Evolutionary conservation across 1,284 basidiomycete genomes (phyloP).

Genomic region (Golubevia pallescens): DNA sequence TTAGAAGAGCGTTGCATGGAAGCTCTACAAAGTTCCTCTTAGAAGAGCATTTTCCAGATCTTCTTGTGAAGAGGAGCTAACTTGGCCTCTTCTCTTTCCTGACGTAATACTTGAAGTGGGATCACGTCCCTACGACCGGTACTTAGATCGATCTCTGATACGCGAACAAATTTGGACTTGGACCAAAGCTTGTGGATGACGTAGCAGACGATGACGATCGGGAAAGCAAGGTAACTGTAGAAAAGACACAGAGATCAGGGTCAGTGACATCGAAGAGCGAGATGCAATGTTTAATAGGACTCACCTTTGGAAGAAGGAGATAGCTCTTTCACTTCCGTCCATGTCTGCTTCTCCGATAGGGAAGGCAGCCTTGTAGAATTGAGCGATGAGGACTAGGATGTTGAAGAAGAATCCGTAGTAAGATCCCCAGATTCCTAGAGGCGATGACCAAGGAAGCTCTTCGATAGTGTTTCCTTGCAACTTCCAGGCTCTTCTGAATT

Average conservation of each 20-base stretch:
- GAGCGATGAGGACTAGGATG: constrained; percentile 25
- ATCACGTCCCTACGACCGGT: constrained; percentile 52
- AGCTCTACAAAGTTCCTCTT: constrained; percentile 11
- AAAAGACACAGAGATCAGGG: too few species aligned
- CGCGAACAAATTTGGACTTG: constrained; percentile 26
- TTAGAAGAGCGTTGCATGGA: too few species aligned
- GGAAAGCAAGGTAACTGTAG: constrained; percentile 50
- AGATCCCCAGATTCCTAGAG: constrained; percentile 47
- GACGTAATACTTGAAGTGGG: constrained; percentile 42
- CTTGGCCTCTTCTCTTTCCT: constrained; percentile 48
- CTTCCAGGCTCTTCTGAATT: constrained; percentile 45
- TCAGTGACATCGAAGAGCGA: too few species aligned
- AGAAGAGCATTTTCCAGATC: constrained; percentile 43
- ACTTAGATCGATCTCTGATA: constrained; percentile 53
- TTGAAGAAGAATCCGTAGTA: constrained; percentile 33
- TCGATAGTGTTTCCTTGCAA: constrained; percentile 43
- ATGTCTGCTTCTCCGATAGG: constrained; percentile 43
- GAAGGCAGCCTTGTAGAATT: constrained; percentile 20
- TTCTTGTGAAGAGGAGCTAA: constrained; percentile 31
- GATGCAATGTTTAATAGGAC: too few species aligned
- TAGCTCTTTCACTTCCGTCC: constrained; percentile 23
- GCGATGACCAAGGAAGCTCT: constrained; percentile 58
- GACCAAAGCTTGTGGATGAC: constrained; percentile 23
- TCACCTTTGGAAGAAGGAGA: constrained; percentile 50
- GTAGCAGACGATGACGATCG: constrained; percentile 32